phyloP scores from a whole-genome alignment of 306 rosid genomes.

The Fragaria vesca region DNA sequence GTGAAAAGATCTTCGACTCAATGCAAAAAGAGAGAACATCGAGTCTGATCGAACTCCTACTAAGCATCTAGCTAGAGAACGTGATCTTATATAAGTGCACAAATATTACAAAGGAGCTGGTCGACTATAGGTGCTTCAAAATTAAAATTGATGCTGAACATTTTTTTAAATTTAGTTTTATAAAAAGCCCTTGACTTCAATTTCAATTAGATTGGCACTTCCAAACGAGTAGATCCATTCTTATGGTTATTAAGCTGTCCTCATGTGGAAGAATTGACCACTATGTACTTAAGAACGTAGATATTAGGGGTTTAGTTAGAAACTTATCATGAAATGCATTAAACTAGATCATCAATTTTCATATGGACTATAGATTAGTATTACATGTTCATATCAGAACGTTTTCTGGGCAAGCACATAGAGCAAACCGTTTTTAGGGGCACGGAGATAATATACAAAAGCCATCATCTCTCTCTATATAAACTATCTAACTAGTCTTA shows the following conservation, averaged over 20 bases:
- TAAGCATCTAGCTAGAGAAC: no score
- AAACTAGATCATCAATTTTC: no score
- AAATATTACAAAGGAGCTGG: not conserved
- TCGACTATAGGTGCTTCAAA: not conserved
- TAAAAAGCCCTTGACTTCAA: not conserved
- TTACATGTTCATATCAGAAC: not conserved
- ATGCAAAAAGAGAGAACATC: no score
- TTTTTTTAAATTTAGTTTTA: not conserved
- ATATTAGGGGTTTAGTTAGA: not conserved
- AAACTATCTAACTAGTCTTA: not conserved
- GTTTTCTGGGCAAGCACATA: not conserved
- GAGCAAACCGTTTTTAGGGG: not conserved
- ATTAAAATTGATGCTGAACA: not conserved
- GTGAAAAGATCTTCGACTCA: no score
- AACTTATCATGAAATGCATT: not conserved
- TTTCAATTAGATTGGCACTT: not conserved
- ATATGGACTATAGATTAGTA: not conserved
- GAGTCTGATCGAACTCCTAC: no score
- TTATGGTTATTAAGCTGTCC: not conserved
- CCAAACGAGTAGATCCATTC: not conserved
- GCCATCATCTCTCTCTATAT: not conserved
- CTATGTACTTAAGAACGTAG: not conserved
- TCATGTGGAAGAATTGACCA: not conserved
- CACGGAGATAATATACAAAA: not conserved
- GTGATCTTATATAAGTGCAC: not conserved